These are phyloP conservation scores for Zygoascus bituminiphila DNA, from an alignment of 805 yeast genomes.

Conservation along the genomic window DNA sequence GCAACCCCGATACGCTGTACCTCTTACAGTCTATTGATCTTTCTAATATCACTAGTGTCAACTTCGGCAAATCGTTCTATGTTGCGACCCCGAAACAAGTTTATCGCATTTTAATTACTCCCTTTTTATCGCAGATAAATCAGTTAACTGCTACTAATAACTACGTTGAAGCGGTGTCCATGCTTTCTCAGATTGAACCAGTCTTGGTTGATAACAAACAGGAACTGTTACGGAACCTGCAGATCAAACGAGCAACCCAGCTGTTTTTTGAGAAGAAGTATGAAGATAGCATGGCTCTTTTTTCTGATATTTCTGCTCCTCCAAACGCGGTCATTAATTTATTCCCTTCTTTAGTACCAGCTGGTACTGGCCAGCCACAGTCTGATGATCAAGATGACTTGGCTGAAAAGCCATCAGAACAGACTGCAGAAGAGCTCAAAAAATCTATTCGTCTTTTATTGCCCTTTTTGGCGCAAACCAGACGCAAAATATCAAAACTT, in stretches of 20 bases:
- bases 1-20: conserved; percentile 32
- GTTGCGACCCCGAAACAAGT: conserved; percentile 26
- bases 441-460: conserved; percentile 28
- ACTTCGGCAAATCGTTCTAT: conserved; percentile 25
- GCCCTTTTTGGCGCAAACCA: conserved; percentile 41
- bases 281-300: conserved; percentile 35
- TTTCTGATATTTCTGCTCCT: conserved; percentile 50
- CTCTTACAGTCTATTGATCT: conserved; percentile 30
- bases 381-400: neutral
- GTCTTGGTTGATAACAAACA: conserved; percentile 26
- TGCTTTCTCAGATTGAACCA: conserved; percentile 31
- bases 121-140: conserved; percentile 30
- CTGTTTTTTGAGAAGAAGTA: conserved; percentile 28
- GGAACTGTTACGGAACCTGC: conserved; percentile 36
- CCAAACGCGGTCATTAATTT: conserved; percentile 44
- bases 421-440: conserved; percentile 5
- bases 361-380: neutral
- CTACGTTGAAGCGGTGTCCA: conserved; percentile 38
- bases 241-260: conserved; percentile 34
- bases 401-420: neutral
- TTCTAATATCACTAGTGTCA: conserved; percentile 17
- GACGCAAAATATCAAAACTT: conserved; percentile 37
- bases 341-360: conserved; percentile 33
- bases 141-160: conserved; percentile 26
- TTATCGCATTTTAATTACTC: conserved; percentile 22